phyloP scores from a whole-genome alignment of 163 green algal genomes.

The Coccomyxa subellipsoidea region DNA sequence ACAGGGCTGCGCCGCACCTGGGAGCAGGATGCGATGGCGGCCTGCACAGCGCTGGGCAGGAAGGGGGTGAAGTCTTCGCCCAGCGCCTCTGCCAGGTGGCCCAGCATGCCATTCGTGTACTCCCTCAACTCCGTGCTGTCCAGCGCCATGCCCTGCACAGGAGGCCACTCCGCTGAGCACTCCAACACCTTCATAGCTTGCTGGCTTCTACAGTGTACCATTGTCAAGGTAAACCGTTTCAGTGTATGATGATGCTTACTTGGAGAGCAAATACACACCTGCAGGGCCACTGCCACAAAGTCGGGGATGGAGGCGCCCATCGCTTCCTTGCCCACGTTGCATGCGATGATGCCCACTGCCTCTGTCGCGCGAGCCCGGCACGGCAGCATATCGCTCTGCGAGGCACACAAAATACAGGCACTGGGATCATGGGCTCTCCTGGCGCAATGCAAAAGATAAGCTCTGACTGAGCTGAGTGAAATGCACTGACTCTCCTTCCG shows the following conservation, averaged over 20 bases:
- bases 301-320: not conserved
- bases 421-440: not conserved
- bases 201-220: no score
- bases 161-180: not conserved
- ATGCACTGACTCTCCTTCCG: no score
- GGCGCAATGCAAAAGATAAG: no score
- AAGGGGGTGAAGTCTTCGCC: constrained; percentile 40
- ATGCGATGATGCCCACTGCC: constrained; percentile 49
- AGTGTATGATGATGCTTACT: not conserved
- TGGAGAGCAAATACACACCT: not conserved
- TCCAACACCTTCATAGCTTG: not conserved
- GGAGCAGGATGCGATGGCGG: constrained; percentile 36
- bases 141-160: constrained; percentile 34
- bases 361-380: constrained; percentile 50
- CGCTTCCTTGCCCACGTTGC: not conserved
- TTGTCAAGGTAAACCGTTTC: no score
- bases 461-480: no score
- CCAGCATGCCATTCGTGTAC: constrained; percentile 66
- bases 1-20: constrained; percentile 9
- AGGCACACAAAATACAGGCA: not conserved
- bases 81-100: constrained; percentile 44
- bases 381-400: constrained; percentile 41
- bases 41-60: constrained; percentile 34
- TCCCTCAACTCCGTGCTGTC: constrained; percentile 62
- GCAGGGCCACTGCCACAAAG: constrained; percentile 1